Evolutionary conservation across 495 filamentous ascomycete genomes (phyloP).

Genomic region (Neurospora sp.): DNA sequence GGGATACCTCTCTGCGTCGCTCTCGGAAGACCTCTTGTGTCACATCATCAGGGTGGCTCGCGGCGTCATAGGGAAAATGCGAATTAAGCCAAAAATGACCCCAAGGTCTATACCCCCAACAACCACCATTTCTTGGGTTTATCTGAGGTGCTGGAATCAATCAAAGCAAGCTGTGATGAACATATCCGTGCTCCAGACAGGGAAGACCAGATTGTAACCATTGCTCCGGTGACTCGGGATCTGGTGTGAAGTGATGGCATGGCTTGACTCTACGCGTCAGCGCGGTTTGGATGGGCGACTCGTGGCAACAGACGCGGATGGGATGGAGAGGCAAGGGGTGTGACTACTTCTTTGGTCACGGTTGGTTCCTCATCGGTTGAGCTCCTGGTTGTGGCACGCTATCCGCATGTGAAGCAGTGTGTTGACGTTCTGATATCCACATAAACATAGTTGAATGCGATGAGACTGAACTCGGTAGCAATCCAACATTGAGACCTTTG

Average conservation of each 20-base stretch:
- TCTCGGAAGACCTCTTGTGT: conserved; percentile 44
- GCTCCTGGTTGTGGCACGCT: not conserved
- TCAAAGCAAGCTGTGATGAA: not conserved
- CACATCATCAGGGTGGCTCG: conserved; percentile 31
- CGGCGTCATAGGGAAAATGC: conserved; percentile 38
- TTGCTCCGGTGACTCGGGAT: not conserved
- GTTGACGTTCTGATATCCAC: not conserved
- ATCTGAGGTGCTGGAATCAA: not conserved
- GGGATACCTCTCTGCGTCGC: conserved; percentile 36
- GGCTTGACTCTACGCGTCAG: not conserved
- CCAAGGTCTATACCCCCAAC: conserved; percentile 7
- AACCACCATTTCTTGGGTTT: not conserved
- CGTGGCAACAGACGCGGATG: not conserved
- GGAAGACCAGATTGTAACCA: not conserved
- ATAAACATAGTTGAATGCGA: not conserved
- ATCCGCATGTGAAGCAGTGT: not conserved
- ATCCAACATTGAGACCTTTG: not conserved
- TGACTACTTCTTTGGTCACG: not conserved
- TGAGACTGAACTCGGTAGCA: not conserved
- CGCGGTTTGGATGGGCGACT: not conserved
- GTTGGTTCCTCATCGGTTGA: not conserved
- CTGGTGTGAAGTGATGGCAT: not conserved
- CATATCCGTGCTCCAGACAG: not conserved
- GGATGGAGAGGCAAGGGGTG: not conserved
- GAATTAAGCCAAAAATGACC: conserved; percentile 26